Percentiles rank a stretch among this genome's conserved stretches.
Evolutionary conservation across 2,329 filamentous ascomycete species (phyloP).

Genomic region (Fusarium algeriense): DNA sequence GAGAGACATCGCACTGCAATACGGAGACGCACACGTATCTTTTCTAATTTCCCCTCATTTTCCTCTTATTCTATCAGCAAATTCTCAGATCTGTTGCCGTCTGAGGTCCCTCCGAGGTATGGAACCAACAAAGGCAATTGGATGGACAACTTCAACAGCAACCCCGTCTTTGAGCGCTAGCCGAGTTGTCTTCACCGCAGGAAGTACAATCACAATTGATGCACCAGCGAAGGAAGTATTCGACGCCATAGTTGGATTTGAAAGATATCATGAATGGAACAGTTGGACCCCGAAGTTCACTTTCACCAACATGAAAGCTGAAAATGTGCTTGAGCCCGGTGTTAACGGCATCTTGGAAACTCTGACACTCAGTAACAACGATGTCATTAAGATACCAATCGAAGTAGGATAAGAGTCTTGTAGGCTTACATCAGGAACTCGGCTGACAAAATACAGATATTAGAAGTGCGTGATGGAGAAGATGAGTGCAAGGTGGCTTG

Average conservation of each 20-base stretch:
- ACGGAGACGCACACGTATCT: not conserved
- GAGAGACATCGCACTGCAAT: not conserved
- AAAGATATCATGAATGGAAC: not conserved
- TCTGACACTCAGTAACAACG: not conserved
- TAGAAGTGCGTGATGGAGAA: not conserved
- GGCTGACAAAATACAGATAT: not conserved
- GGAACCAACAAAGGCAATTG: not conserved
- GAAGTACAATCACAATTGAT: not conserved
- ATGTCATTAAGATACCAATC: not conserved
- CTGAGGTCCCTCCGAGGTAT: not conserved
- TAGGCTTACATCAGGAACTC: accelerated
- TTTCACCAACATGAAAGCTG: not conserved
- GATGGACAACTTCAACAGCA: not conserved
- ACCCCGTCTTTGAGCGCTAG: not conserved
- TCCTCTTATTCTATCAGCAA: accelerated
- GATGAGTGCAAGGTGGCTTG: not conserved
- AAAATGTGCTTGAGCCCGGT: not conserved
- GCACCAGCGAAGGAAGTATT: not conserved
- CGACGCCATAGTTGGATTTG: not conserved
- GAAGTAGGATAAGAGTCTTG: not conserved
- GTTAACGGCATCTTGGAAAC: not conserved
- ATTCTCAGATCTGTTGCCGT: accelerated
- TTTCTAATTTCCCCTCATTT: accelerated
- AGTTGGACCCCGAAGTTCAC: not conserved
- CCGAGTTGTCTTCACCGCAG: not conserved